These are phyloP conservation scores for Brasenia schreberi DNA, from an alignment of 164 flowering plant species.

Conservation along the genomic window DNA sequence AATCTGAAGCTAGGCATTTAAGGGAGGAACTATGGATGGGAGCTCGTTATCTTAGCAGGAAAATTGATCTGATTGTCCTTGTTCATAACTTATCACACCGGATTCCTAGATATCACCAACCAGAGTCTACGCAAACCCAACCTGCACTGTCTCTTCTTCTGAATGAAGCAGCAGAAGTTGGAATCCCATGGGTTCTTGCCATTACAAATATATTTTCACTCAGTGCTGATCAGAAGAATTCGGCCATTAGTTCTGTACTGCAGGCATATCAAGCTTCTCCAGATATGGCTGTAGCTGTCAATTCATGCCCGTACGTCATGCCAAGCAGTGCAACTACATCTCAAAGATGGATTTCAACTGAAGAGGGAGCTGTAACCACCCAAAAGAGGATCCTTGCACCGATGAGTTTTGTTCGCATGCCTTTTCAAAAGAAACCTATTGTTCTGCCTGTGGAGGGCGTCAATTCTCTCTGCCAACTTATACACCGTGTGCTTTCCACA, in stretches of 20 bases:
- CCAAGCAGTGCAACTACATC: conserved; percentile 42
- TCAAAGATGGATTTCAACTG: conserved; percentile 23
- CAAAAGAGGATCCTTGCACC: conserved; percentile 48
- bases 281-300: conserved; percentile 45
- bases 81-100: conserved; percentile 90
- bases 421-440: conserved; percentile 58
- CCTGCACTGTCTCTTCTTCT: conserved; percentile 76
- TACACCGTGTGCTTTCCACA: conserved; percentile 51
- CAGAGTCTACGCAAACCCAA: conserved; percentile 31
- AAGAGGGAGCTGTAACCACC: conserved; percentile 21
- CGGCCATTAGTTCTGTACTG: conserved; percentile 52
- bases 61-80: conserved; percentile 78
- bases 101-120: conserved; percentile 41
- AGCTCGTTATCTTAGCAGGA: conserved; percentile 66
- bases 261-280: conserved; percentile 74
- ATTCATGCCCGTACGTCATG: conserved; percentile 77
- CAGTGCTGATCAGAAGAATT: conserved; percentile 85
- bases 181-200: conserved; percentile 92
- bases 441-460: conserved; percentile 79
- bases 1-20: conserved; percentile 47
- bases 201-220: conserved; percentile 90
- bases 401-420: conserved; percentile 51
- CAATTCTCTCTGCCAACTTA: conserved; percentile 44
- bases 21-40: conserved; percentile 87
- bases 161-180: conserved; percentile 83